These are phyloP conservation scores for Aspergillus carlsbadensis DNA, from an alignment of 495 filamentous ascomycete genomes.

Conservation along the genomic window DNA sequence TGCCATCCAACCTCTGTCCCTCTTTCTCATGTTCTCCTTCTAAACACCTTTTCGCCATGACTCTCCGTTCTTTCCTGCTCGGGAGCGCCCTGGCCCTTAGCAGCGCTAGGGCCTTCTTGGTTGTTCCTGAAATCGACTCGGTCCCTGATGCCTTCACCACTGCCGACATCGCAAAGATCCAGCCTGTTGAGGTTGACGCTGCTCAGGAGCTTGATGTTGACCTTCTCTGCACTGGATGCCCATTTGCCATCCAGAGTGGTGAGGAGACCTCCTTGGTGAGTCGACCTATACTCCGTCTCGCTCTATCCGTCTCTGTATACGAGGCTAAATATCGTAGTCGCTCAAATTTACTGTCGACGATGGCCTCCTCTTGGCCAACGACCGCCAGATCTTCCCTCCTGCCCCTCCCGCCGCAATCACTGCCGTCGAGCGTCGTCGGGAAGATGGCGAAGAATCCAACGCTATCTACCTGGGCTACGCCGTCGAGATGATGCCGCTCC, in stretches of 20 bases:
- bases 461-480: constrained; percentile 43
- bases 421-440: constrained; percentile 33
- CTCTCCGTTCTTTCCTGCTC: constrained; percentile 41
- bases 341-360: constrained; percentile 45
- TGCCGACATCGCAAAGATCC: constrained; percentile 26
- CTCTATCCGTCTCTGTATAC: constrained; percentile 7
- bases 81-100: constrained; percentile 41
- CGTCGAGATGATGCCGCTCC: constrained; percentile 40
- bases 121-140: constrained; percentile 43
- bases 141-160: constrained; percentile 27
- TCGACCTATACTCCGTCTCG: not conserved
- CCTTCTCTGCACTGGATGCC: constrained; percentile 48
- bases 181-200: constrained; percentile 31
- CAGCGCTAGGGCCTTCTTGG: constrained; percentile 47
- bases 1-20: not conserved
- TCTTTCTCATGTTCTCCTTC: constrained; percentile 6
- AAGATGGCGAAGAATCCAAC: constrained; percentile 35
- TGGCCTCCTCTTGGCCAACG: constrained; percentile 46
- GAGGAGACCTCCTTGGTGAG: constrained; percentile 40
- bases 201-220: constrained; percentile 32
- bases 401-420: constrained; percentile 33
- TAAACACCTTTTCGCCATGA: constrained; percentile 32
- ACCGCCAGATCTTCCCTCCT: constrained; percentile 49
- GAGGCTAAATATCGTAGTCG: constrained; percentile 25
- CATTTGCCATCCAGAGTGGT: constrained; percentile 41